phyloP scores from a whole-genome alignment of 2,329 filamentous ascomycete genomes.

The Colletotrichum echinochloae region DNA sequence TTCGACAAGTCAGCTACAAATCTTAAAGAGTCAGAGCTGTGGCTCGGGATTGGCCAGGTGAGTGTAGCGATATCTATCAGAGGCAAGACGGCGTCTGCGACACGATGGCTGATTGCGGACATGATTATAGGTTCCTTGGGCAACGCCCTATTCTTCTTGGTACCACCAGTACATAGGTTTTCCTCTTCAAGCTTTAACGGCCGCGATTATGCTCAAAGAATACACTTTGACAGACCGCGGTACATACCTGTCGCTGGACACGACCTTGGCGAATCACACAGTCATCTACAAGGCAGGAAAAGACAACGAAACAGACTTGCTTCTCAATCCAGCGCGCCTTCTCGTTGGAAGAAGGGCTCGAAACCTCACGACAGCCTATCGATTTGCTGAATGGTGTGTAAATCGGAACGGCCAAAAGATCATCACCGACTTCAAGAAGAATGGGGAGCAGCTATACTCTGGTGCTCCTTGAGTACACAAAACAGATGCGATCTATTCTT shows the following conservation, averaged over 20 bases:
- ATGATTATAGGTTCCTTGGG: not conserved
- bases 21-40: not conserved
- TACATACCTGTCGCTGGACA: not conserved
- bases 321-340: not conserved
- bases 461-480: not conserved
- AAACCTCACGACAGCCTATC: not conserved
- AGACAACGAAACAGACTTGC: not conserved
- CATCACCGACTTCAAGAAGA: not conserved
- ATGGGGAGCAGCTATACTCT: not conserved
- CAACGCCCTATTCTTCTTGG: not conserved
- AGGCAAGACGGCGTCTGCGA: not conserved
- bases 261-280: not conserved
- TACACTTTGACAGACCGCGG: not conserved
- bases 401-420: not conserved
- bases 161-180: not conserved
- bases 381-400: not conserved
- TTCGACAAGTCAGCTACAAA: not conserved
- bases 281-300: not conserved
- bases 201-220: not conserved
- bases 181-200: not conserved
- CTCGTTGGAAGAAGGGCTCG: not conserved
- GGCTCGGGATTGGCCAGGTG: not conserved
- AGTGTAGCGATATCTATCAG: not conserved
- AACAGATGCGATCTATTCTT: rapidly evolving
- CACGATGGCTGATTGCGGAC: not conserved